Conservation (phyloP, 1,284 basidiomycete genomes). For the Cutaneotrichosporon sp. region DNA sequence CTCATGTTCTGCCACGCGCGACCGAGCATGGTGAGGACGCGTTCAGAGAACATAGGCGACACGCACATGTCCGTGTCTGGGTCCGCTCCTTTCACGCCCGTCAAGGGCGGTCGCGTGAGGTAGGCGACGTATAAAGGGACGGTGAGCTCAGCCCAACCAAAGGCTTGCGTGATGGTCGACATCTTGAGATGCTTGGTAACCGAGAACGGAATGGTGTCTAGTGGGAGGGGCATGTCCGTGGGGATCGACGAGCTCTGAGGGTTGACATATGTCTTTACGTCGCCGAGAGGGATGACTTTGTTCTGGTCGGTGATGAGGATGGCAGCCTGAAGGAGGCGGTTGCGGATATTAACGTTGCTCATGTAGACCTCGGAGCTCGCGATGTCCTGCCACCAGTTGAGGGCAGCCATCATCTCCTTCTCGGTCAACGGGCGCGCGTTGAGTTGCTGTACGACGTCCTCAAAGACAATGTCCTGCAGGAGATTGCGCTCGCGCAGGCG, state of each 20-base stretch:
- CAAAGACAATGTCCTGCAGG: slow-evolving; percentile 77
- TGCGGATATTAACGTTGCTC: slow-evolving; percentile 51
- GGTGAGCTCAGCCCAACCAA: slow-evolving; percentile 80
- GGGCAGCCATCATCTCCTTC: slow-evolving; percentile 73
- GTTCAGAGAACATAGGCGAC: slow-evolving; percentile 77
- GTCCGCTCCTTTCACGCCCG: slow-evolving; percentile 47
- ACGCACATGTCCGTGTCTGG: slow-evolving; percentile 66
- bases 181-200: slow-evolving; percentile 66
- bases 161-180: slow-evolving; percentile 52
- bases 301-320: slow-evolving; percentile 59
- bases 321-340: slow-evolving; percentile 68
- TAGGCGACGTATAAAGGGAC: slow-evolving; percentile 74
- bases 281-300: slow-evolving; percentile 66
- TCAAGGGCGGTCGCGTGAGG: slow-evolving; percentile 60
- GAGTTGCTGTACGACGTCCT: slow-evolving; percentile 82
- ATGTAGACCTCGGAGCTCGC: slow-evolving; percentile 57
- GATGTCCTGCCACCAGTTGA: slow-evolving; percentile 83
- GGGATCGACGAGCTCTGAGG: slow-evolving; percentile 68
- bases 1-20: slow-evolving; percentile 74
- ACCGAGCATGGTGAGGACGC: slow-evolving; percentile 68
- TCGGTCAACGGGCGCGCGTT: slow-evolving; percentile 68
- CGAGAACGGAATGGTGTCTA: slow-evolving; percentile 69
- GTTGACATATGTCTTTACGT: slow-evolving; percentile 74
- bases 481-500: slow-evolving; percentile 66
- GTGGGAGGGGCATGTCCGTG: slow-evolving; percentile 76